Conservation (phyloP, 306 rosid genomes). For the Rosa multiflora region DNA sequence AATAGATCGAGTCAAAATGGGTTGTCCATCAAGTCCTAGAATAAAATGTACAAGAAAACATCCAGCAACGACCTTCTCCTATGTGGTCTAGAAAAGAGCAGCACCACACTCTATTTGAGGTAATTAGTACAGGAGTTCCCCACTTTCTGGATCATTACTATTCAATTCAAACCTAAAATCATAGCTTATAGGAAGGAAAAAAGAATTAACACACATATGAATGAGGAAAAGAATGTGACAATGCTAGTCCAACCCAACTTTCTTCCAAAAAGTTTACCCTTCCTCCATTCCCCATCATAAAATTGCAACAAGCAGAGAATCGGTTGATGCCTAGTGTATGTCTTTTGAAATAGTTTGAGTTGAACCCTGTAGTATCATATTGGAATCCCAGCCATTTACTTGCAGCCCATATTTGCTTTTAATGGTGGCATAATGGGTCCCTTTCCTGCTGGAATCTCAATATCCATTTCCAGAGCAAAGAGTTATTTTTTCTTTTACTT, state of each 20-base stretch:
- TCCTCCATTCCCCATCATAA: background rate
- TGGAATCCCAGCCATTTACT: no score
- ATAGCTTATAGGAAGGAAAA: background rate
- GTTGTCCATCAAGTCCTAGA: background rate
- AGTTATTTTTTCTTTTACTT: no score
- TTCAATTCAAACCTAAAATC: background rate
- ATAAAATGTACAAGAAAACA: background rate
- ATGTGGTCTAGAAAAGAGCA: no score
- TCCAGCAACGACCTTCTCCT: no score
- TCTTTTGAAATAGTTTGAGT: no score
- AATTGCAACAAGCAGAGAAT: background rate
- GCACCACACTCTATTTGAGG: background rate
- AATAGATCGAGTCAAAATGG: background rate
- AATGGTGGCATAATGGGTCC: no score
- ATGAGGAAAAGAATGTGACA: background rate
- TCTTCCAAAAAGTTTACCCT: background rate
- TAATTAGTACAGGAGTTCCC: background rate
- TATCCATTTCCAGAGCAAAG: no score
- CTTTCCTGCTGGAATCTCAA: no score
- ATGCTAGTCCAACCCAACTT: background rate
- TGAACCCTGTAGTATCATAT: no score
- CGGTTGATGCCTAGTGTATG: background rate
- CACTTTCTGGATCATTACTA: background rate
- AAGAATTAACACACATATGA: background rate
- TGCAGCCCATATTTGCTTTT: no score